These are phyloP conservation scores for Cytospora leucostoma DNA, from an alignment of 2,329 filamentous ascomycete species.

Conservation along the genomic window DNA sequence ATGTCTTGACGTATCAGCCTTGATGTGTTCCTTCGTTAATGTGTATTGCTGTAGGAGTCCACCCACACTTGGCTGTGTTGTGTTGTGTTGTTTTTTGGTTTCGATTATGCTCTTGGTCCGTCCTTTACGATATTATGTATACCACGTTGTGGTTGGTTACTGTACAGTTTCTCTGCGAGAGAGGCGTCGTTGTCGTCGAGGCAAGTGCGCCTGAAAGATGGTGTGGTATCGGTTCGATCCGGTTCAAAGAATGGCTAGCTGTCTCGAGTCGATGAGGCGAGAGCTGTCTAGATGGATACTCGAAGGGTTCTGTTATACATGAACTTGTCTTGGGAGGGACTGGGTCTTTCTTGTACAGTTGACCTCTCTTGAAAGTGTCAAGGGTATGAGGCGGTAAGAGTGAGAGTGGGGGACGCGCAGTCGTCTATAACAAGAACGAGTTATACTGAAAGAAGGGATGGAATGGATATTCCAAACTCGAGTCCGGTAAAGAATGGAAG, in stretches of 20 bases:
- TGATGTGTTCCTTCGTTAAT: neutral
- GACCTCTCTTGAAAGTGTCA: conserved; percentile 18
- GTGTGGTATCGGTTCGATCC: conserved; percentile 38
- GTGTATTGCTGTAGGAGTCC: conserved; percentile 1
- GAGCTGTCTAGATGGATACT: conserved; percentile 36
- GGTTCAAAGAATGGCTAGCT: conserved; percentile 49
- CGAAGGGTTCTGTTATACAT: conserved; percentile 39
- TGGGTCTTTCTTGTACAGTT: conserved; percentile 26
- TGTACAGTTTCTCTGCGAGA: conserved; percentile 35
- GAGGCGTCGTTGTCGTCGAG: conserved; percentile 31
- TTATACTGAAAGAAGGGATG: conserved; percentile 48
- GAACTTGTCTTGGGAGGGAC: conserved; percentile 33
- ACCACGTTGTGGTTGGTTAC: conserved; percentile 30
- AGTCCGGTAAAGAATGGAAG: conserved; percentile 51
- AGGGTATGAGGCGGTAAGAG: conserved; percentile 23
- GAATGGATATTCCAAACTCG: conserved; percentile 45
- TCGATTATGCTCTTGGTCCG: conserved; percentile 16
- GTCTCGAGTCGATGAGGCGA: conserved; percentile 34
- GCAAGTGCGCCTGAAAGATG: conserved; percentile 42
- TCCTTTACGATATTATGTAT: conserved; percentile 35
- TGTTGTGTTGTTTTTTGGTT: conserved; percentile 20
- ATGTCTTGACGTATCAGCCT: conserved; percentile 30
- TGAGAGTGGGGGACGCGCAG: conserved; percentile 30
- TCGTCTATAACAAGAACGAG: conserved; percentile 33
- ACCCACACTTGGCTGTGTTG: conserved; percentile 24